phyloP scores from a whole-genome alignment of 495 filamentous ascomycete genomes.

The Margaritispora aquatica region DNA sequence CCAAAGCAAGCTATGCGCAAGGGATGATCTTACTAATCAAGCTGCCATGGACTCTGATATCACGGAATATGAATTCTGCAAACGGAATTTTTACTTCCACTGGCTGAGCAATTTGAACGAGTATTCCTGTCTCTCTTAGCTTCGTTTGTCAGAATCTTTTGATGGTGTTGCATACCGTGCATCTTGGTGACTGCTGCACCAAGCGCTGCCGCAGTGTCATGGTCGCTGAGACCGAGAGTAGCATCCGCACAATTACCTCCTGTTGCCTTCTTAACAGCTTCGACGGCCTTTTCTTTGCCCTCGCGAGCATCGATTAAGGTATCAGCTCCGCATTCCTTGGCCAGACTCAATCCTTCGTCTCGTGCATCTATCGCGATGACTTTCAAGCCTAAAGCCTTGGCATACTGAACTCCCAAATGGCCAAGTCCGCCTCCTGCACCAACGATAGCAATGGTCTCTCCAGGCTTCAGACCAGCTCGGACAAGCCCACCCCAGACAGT shows the following conservation, averaged over 20 bases:
- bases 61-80: constrained; percentile 46
- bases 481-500: constrained; percentile 47
- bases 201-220: constrained; percentile 35
- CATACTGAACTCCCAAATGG: constrained; percentile 47
- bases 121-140: constrained; percentile 7
- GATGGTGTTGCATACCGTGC: constrained; percentile 38
- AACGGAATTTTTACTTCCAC: constrained; percentile 42
- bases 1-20: background rate
- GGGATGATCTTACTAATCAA: constrained; percentile 22
- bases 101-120: constrained; percentile 51
- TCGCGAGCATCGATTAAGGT: constrained; percentile 44
- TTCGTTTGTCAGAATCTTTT: background rate
- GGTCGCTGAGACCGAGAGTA: constrained; percentile 40
- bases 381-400: constrained; percentile 42
- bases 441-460: constrained; percentile 45
- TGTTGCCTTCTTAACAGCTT: constrained; percentile 39
- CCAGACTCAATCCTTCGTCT: constrained; percentile 43
- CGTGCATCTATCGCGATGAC: constrained; percentile 51
- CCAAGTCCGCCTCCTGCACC: constrained; percentile 55
- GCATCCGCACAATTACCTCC: constrained; percentile 40
- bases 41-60: constrained; percentile 43
- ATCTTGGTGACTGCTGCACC: constrained; percentile 46
- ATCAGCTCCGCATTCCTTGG: constrained; percentile 39
- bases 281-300: constrained; percentile 37
- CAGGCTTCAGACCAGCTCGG: constrained; percentile 35